A percentile compares a stretch with the other conserved stretches of the same genome.
Evolutionary conservation across 2,329 filamentous ascomycete species (phyloP).

Genomic region (Sporothrix inflata): DNA sequence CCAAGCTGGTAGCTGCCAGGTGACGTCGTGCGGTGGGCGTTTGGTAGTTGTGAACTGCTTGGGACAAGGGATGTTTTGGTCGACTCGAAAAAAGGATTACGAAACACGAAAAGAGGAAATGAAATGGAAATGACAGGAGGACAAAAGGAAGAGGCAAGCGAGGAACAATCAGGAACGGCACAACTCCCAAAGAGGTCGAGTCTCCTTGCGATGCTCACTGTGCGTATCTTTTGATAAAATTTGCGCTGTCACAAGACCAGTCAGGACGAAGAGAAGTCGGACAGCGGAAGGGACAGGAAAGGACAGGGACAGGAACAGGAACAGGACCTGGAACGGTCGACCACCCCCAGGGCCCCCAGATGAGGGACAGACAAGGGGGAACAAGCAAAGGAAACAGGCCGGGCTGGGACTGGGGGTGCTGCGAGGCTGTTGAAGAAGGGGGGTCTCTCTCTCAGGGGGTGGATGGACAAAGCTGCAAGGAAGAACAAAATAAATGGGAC

Average conservation of each 20-base stretch:
- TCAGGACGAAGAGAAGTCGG: slow-evolving; percentile 26
- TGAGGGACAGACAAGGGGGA: background rate
- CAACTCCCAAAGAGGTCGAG: background rate
- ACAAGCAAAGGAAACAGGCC: background rate
- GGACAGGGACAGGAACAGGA: background rate
- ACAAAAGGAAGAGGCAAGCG: background rate
- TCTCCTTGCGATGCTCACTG: background rate
- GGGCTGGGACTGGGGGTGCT: slow-evolving; percentile 13
- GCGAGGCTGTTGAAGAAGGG: background rate
- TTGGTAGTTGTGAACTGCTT: background rate
- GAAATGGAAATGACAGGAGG: background rate
- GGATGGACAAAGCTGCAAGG: background rate
- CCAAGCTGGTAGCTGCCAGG: slow-evolving; percentile 7
- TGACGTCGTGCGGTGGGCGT: slow-evolving; percentile 1
- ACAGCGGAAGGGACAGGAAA: slow-evolving; percentile 10
- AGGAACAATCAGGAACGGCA: slow-evolving; percentile 17
- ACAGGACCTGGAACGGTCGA: background rate
- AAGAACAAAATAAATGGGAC: background rate
- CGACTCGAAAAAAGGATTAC: background rate
- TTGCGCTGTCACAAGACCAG: slow-evolving; percentile 22
- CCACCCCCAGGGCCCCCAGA: slow-evolving; percentile 6
- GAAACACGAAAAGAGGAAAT: slow-evolving; percentile 1
- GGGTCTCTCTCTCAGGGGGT: background rate
- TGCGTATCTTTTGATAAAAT: background rate
- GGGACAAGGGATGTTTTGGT: background rate